phyloP scores from a whole-genome alignment of 805 yeast genomes.

The Candida corydali region DNA sequence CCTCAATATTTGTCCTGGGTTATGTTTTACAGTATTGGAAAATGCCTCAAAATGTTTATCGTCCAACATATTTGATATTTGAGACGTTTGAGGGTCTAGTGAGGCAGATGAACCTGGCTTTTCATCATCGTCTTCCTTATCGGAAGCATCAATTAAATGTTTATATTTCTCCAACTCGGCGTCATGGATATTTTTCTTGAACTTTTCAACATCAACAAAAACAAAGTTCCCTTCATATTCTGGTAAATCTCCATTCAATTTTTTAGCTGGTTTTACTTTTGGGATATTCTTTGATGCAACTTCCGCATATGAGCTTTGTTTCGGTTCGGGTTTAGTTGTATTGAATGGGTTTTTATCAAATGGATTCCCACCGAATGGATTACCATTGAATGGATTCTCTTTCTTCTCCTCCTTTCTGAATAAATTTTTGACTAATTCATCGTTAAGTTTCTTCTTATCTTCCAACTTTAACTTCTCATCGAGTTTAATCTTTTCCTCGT shows the following conservation, averaged over 20 bases:
- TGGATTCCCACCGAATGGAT: constrained; percentile 22
- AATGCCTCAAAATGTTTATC: constrained; percentile 80
- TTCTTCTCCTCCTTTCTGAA: constrained; percentile 26
- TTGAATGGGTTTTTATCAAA: too few species aligned
- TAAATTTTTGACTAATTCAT: constrained; percentile 39
- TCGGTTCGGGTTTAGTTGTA: constrained; percentile 9
- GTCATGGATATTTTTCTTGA: constrained; percentile 49
- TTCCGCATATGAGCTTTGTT: constrained; percentile 17
- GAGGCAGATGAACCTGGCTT: constrained; percentile 4
- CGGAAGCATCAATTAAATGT: constrained; percentile 47
- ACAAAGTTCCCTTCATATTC: constrained; percentile 62
- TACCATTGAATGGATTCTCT: constrained; percentile 34
- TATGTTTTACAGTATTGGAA: constrained; percentile 68
- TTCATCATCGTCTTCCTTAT: constrained; percentile 20
- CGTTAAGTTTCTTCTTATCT: constrained; percentile 35
- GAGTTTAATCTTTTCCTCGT: constrained; percentile 24
- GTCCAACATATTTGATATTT: constrained; percentile 44
- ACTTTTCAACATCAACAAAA: constrained; percentile 68
- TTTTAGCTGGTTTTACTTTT: constrained; percentile 4
- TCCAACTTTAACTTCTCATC: constrained; percentile 32
- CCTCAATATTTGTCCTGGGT: constrained; percentile 82
- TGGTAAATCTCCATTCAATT: constrained; percentile 29
- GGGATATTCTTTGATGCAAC: constrained; percentile 16
- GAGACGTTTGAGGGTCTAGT: constrained; percentile 20
- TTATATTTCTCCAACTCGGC: constrained; percentile 47